Conservation (phyloP, 169 alveolate species). For the Plasmodium chabaudi region DNA sequence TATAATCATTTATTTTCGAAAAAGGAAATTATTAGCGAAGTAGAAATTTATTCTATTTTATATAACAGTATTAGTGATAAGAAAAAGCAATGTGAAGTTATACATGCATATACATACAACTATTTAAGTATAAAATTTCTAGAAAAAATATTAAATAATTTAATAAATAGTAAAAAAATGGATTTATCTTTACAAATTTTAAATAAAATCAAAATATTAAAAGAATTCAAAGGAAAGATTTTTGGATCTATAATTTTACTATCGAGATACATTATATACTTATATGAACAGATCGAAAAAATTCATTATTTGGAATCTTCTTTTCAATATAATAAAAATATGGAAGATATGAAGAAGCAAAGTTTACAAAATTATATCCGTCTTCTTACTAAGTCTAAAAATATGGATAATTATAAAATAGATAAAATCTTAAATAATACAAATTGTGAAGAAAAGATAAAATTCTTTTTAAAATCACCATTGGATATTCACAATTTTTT, state of each 20-base stretch:
- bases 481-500: conserved; percentile 22
- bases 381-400: not conserved
- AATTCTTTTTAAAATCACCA: conserved; percentile 21
- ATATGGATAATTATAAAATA: not conserved
- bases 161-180: conserved; percentile 17
- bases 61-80: conserved; percentile 30
- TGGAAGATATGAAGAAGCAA: not conserved
- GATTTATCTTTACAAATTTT: not conserved
- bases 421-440: conserved; percentile 6
- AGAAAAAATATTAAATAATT: conserved; percentile 13
- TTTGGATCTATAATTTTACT: conserved; percentile 28
- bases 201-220: conserved; percentile 31
- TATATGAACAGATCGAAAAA: conserved; percentile 8
- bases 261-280: conserved; percentile 17
- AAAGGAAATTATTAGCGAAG: conserved; percentile 54
- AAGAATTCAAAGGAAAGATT: conserved; percentile 24
- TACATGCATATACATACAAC: conserved; percentile 74
- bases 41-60: conserved; percentile 55
- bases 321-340: conserved; percentile 1
- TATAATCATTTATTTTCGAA: conserved; percentile 47
- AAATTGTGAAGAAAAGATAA: conserved; percentile 13
- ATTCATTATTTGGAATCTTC: not conserved
- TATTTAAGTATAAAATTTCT: conserved; percentile 56
- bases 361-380: not conserved
- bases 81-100: conserved; percentile 63